Percentiles rank a stretch among this genome's conserved stretches.
Conservation (phyloP, 2,329 filamentous ascomycete genomes). For the Plenodomus lindquistii region DNA sequence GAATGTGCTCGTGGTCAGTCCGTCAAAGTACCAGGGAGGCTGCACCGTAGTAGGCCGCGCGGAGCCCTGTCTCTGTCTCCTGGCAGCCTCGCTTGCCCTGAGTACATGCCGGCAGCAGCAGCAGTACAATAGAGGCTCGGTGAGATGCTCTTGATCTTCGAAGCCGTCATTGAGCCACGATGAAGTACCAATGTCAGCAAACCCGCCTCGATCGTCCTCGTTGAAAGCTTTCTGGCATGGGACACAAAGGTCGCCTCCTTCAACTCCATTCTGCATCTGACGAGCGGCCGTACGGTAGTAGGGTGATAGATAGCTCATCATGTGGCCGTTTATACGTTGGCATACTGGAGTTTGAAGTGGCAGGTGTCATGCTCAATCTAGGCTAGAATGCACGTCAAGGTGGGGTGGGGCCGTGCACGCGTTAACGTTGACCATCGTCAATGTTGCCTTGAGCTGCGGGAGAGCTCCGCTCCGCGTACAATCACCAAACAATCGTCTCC, state of each 20-base stretch:
- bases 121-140: constrained; percentile 4
- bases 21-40: background rate
- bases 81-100: background rate
- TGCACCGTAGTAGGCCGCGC: background rate
- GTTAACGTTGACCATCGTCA: constrained; percentile 3
- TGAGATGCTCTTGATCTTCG: background rate
- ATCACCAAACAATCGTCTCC: constrained; percentile 11
- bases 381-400: background rate
- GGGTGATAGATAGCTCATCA: background rate
- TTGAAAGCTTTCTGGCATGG: constrained; percentile 4
- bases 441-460: constrained; percentile 31
- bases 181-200: constrained; percentile 1
- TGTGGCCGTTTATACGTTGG: no score
- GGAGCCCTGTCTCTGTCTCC: background rate
- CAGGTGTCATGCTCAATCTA: background rate
- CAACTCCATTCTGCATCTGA: background rate
- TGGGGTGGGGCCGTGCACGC: constrained; percentile 7
- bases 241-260: constrained; percentile 4
- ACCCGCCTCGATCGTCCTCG: constrained; percentile 2
- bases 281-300: constrained; percentile 1
- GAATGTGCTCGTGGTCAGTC: constrained; percentile 1
- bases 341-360: background rate
- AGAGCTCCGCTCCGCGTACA: constrained; percentile 22
- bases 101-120: constrained; percentile 4
- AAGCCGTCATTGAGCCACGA: constrained; percentile 4